Conservation (phyloP, 176 grass and related monocot genomes). For the Ensete glaucum region DNA sequence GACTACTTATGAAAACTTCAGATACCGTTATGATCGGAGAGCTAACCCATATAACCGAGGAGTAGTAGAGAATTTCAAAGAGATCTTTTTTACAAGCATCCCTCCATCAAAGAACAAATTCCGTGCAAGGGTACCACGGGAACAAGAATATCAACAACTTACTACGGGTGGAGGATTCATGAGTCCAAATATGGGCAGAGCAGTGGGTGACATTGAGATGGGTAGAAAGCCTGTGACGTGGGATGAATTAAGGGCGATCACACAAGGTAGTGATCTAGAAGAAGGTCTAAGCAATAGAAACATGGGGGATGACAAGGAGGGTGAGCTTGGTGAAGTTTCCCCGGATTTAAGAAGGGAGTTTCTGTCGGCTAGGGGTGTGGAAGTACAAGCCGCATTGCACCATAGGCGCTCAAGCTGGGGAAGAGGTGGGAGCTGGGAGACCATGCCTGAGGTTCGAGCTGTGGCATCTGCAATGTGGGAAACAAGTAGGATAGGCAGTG, state of each 20-base stretch:
- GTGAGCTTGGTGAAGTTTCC: neutral
- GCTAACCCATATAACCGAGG: neutral
- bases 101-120: neutral
- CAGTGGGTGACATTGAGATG: neutral
- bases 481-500: neutral
- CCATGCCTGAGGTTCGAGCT: neutral
- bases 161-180: neutral
- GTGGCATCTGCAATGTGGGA: neutral
- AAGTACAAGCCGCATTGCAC: neutral
- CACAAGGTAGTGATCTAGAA: neutral
- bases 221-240: neutral
- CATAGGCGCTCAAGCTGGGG: neutral
- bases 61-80: neutral
- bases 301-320: neutral
- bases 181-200: neutral
- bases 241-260: neutral
- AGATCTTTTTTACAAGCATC: neutral
- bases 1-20: slow-evolving; percentile 1
- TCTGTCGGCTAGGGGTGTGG: neutral
- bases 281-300: neutral
- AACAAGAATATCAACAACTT: neutral
- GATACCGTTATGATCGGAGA: slow-evolving; percentile 5
- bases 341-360: neutral
- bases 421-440: neutral
- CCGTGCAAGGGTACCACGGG: neutral